These are phyloP conservation scores for Biscutella laevigata DNA, from an alignment of 441 rosid genomes.

Conservation along the genomic window DNA sequence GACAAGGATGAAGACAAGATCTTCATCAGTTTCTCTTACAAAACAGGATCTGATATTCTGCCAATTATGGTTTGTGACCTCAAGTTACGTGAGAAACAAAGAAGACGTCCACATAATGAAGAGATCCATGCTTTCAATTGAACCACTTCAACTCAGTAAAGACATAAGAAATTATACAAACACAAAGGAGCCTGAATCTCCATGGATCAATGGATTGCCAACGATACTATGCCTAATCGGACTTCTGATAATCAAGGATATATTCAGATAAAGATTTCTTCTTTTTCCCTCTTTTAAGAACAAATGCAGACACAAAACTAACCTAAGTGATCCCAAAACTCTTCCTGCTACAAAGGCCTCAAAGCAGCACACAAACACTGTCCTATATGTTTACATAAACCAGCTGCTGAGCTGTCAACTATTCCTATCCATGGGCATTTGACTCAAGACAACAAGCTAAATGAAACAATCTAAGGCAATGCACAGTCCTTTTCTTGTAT, in stretches of 20 bases:
- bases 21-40: too few relatives aligned
- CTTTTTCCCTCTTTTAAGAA: background rate
- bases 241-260: background rate
- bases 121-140: background rate
- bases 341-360: background rate
- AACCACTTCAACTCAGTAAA: too few relatives aligned
- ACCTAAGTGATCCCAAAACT: background rate
- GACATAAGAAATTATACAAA: background rate
- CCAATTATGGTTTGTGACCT: background rate
- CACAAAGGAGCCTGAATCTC: background rate
- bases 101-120: background rate
- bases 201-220: background rate
- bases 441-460: conserved; percentile 1
- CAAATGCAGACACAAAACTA: background rate
- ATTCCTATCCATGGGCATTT: background rate
- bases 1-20: too few relatives aligned
- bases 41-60: background rate
- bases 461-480: background rate
- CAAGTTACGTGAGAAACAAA: background rate
- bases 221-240: background rate
- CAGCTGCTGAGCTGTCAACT: background rate
- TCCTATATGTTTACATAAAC: background rate
- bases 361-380: background rate
- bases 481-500: background rate
- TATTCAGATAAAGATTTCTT: background rate